These are phyloP conservation scores for Rhododendron griersonianum DNA, from an alignment of 148 eudicot genomes.

Conservation along the genomic window DNA sequence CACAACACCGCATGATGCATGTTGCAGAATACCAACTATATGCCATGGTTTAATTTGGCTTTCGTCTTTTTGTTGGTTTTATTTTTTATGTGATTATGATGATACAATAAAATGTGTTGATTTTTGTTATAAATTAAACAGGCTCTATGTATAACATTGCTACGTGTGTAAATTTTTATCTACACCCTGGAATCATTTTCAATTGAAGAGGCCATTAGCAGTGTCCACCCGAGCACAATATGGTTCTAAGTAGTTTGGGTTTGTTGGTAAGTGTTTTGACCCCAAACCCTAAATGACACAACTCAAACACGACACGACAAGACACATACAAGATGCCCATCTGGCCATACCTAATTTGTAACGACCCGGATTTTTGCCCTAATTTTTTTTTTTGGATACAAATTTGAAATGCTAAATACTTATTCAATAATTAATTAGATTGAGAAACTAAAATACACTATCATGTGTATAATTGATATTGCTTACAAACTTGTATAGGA, in stretches of 20 bases:
- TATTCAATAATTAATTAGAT: no score
- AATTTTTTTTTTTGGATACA: no score
- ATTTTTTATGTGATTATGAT: not conserved
- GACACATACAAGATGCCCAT: not conserved
- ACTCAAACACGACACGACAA: not conserved
- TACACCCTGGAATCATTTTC: not conserved
- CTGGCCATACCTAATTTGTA: not conserved
- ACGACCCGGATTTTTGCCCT: no score
- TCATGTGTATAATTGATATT: no score
- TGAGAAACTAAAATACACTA: no score
- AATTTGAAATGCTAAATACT: no score
- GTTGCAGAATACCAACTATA: not conserved
- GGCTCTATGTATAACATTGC: not conserved
- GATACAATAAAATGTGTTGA: not conserved
- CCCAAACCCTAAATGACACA: not conserved
- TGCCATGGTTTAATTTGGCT: not conserved
- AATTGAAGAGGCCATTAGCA: not conserved
- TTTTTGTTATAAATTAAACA: not conserved
- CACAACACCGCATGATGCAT: not conserved
- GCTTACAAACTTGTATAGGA: no score
- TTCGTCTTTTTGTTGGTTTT: not conserved
- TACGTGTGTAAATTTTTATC: not conserved
- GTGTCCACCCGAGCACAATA: not conserved
- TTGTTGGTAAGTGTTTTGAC: not conserved
- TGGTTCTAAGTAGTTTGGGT: not conserved